phyloP scores from a whole-genome alignment of 2,329 filamentous ascomycete species.

The Talaromyces sp. region DNA sequence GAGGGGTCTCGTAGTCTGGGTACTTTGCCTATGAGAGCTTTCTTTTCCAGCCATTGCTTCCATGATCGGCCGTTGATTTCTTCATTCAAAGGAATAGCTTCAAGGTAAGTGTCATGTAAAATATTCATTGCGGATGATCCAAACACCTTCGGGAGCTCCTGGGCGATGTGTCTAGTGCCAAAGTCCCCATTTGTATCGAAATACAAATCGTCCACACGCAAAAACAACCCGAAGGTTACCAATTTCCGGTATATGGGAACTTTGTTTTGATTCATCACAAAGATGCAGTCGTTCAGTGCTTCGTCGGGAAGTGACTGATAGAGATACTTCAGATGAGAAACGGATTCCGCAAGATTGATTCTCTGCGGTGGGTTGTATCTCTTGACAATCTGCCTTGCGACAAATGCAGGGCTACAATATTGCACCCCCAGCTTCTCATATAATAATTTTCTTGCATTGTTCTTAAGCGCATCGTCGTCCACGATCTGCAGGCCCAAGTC shows the following conservation, averaged over 20 bases:
- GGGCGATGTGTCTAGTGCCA: background rate
- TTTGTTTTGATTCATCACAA: background rate
- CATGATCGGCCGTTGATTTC: background rate
- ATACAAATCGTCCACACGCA: slow-evolving; percentile 5
- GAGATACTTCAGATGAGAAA: slow-evolving; percentile 7
- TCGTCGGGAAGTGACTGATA: background rate
- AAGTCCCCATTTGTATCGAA: slow-evolving; percentile 7
- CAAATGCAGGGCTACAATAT: background rate
- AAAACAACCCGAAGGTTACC: background rate
- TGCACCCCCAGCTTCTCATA: background rate
- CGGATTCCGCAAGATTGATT: background rate
- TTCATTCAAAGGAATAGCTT: background rate
- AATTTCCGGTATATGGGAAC: background rate
- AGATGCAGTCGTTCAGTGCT: background rate
- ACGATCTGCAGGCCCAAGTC: background rate
- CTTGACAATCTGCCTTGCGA: background rate
- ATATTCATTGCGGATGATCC: background rate
- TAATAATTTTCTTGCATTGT: background rate
- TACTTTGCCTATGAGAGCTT: background rate
- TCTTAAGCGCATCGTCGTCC: background rate
- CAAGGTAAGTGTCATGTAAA: background rate
- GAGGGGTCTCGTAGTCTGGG: background rate
- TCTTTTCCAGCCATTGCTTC: slow-evolving; percentile 3
- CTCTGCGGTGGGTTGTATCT: background rate
- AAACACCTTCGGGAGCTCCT: background rate